These are phyloP conservation scores for Neonectria ditissima DNA, from an alignment of 2,329 filamentous ascomycete genomes.

Conservation along the genomic window DNA sequence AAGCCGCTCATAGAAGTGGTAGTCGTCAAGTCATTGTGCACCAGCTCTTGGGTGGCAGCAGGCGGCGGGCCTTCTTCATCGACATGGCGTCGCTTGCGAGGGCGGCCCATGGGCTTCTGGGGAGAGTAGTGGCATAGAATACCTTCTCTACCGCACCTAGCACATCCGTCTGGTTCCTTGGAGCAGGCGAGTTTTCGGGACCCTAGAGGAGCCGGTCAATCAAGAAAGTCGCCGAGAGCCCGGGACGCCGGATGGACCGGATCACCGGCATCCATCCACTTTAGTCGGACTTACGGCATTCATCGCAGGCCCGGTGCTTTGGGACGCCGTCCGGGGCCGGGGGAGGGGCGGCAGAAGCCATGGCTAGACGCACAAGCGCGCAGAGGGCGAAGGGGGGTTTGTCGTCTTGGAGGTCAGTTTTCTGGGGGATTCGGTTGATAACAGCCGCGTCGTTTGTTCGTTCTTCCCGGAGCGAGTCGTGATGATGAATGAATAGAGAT, in stretches of 20 bases:
- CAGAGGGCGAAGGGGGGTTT: neutral
- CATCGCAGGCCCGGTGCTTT: slow-evolving; percentile 74
- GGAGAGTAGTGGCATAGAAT: slow-evolving; percentile 71
- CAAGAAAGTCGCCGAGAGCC: slow-evolving; percentile 44
- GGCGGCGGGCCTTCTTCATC: slow-evolving; percentile 49
- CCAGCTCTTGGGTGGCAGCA: slow-evolving; percentile 14
- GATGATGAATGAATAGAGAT: neutral
- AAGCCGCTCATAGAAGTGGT: slow-evolving; percentile 10
- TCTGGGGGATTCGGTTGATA: neutral
- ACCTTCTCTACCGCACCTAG: slow-evolving; percentile 68
- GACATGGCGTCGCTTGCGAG: slow-evolving; percentile 65
- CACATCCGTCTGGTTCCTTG: slow-evolving; percentile 70
- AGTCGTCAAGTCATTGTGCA: slow-evolving; percentile 15
- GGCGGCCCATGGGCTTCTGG: slow-evolving; percentile 75
- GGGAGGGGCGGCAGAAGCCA: slow-evolving; percentile 38
- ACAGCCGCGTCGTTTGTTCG: neutral
- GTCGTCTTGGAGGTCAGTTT: slow-evolving; percentile 2
- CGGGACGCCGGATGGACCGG: slow-evolving; percentile 15
- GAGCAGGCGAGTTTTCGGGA: slow-evolving; percentile 73
- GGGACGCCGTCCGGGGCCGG: slow-evolving; percentile 40
- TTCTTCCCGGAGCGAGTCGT: neutral
- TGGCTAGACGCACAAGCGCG: slow-evolving; percentile 16
- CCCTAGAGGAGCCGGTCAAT: slow-evolving; percentile 56
- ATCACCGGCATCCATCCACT: slow-evolving; percentile 5
- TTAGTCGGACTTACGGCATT: slow-evolving; percentile 67